Evolutionary conservation across 495 filamentous ascomycete species (phyloP).

Genomic region (Extremus antarcticus): DNA sequence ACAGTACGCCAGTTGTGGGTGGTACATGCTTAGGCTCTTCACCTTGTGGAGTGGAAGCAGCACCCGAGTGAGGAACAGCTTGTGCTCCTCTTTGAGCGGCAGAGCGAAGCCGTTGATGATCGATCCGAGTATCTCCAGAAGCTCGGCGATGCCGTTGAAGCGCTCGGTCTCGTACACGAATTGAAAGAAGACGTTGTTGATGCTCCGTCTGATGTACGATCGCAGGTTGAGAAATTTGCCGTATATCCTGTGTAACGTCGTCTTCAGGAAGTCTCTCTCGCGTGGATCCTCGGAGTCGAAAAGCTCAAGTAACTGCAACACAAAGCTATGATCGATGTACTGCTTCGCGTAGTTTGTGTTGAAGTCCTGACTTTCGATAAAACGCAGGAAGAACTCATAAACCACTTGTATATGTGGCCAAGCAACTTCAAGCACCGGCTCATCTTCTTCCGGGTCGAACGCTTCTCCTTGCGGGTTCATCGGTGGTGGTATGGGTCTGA

Average conservation of each 20-base stretch:
- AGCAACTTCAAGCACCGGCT: conserved; percentile 93
- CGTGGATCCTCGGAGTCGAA: conserved; percentile 98
- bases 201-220: conserved; percentile 93
- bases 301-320: conserved; percentile 89
- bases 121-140: conserved; percentile 92
- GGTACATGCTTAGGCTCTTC: conserved; percentile 99
- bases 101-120: conserved; percentile 99
- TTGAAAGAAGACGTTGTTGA: conserved; percentile 99
- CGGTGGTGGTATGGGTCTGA: conserved; percentile 90
- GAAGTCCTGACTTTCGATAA: conserved; percentile 99
- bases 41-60: conserved; percentile 93
- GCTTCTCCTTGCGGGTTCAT: conserved; percentile 97
- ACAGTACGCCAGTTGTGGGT: conserved; percentile 95
- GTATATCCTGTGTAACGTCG: conserved; percentile 94
- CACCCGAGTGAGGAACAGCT: conserved; percentile 90
- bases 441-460: conserved; percentile 97
- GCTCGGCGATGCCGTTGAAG: conserved; percentile 95
- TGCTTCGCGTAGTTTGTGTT: conserved; percentile 99
- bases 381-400: conserved; percentile 97
- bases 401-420: conserved; percentile 99
- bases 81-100: conserved; percentile 97
- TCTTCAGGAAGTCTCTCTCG: conserved; percentile 96
- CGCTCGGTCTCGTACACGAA: conserved; percentile 98
- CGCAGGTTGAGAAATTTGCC: conserved; percentile 97
- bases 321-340: conserved; percentile 96